Evolutionary conservation across 2,329 filamentous ascomycete genomes (phyloP), one percentile per base, ranked within the genome.

Genomic region (Dichotomopilus funicola): DNA sequence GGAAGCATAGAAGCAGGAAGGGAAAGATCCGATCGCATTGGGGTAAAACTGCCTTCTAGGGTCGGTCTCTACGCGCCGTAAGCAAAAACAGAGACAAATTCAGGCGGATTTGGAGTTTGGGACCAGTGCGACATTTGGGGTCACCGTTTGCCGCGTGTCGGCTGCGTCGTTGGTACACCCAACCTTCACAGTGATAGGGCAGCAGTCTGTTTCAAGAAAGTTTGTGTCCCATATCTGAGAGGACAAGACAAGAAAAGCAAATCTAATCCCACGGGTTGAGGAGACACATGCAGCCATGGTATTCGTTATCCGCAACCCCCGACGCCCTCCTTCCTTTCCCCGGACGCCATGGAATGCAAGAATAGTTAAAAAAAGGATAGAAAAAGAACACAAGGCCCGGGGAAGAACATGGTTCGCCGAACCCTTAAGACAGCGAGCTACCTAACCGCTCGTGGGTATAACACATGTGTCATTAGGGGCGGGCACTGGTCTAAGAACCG

Each of bases 321-420:
- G 49, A 27, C 19, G 19, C 19, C 19, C 19, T 27, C 19, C 19
- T 27, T 27, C 19, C 19, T 27, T 27, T 27, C 19, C 55, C 57
- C 53, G 45, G 59, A 64, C 64, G 64, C 64, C 64, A 55, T 59
- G 60, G 63, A 62, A 66, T 66, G 64, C 65, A 62, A 53, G 47
- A 55, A 40, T 51, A 45, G 53, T 57, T 19, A 37, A 49, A 55
- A 41, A 40, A 46, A 10, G 31, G 44, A 56, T 43, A 49, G 40
- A 9, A 27, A 47, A n/a, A 40, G 37, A 42, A 37, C 19, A 36
- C n/a, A 35, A 27, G 19, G 19, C 19, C 19, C 19, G 19, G 19
- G 19, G 19, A 27, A 27, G 19, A 27, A 27, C 19, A 27, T 27
- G 19, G 19, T 27, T 27, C 19, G 19, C 19, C 19, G 19, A 27